A percentile compares a stretch with the other conserved stretches of the same genome.
phyloP scores from a whole-genome alignment of 176 grass and related monocot genomes.

The Bolboschoenus planiculmis region DNA sequence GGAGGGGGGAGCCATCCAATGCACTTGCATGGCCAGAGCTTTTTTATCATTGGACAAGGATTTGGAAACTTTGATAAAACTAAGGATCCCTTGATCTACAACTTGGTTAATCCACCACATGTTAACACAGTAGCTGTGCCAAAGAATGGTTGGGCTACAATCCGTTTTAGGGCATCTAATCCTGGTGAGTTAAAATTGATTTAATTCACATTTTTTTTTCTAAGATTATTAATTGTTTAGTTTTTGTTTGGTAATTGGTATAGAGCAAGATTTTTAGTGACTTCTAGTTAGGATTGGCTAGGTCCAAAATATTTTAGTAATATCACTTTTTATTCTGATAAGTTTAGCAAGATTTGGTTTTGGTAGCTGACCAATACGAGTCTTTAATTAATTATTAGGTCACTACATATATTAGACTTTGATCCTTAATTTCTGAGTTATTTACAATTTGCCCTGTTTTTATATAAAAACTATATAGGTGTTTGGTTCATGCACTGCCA shows the following conservation, averaged over 20 bases:
- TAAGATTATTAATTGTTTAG: not conserved
- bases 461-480: not conserved
- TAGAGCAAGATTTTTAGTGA: not conserved
- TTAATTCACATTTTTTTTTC: too few relatives aligned
- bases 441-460: not conserved
- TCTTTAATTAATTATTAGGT: too few relatives aligned
- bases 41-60: conserved; percentile 37
- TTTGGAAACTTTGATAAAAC: conserved; percentile 35
- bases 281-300: not conserved
- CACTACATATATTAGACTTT: too few relatives aligned
- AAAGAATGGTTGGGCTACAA: conserved; percentile 16
- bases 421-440: not conserved
- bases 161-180: conserved; percentile 39
- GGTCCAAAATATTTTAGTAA: too few relatives aligned
- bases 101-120: conserved; percentile 35
- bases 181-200: conserved; percentile 40
- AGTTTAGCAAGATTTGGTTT: too few relatives aligned
- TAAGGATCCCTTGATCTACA: conserved; percentile 34
- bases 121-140: conserved; percentile 35
- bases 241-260: too few relatives aligned
- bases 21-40: conserved; percentile 51
- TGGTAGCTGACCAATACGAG: too few relatives aligned
- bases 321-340: too few relatives aligned
- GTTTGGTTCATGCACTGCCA: conserved; percentile 78
- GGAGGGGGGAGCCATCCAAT: conserved; percentile 49